A percentile compares a stretch with the other conserved stretches of the same genome.
phyloP scores from a whole-genome alignment of 2,329 filamentous ascomycete genomes.

The Calonectria fujianensis region DNA sequence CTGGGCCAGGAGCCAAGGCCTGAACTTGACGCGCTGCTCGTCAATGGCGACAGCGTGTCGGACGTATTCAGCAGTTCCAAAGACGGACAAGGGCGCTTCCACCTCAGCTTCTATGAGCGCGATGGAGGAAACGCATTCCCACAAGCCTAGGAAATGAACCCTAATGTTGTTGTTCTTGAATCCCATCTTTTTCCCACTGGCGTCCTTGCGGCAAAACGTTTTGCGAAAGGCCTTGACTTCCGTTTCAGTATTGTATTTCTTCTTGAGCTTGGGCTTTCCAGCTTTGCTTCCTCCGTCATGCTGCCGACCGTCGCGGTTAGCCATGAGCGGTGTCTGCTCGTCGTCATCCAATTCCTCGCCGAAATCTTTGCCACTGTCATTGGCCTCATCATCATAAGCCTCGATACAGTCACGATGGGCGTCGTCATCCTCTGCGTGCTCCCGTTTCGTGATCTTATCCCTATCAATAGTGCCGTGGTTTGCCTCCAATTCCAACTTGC shows the following conservation, averaged over 20 bases:
- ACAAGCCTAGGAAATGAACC: constrained; percentile 73
- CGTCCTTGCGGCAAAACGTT: constrained; percentile 67
- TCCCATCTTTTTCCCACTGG: constrained; percentile 27
- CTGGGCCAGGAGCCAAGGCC: constrained; percentile 67
- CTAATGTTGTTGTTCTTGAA: constrained; percentile 62
- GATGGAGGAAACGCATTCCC: constrained; percentile 73
- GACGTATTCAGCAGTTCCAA: constrained; percentile 66
- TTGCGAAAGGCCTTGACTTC: constrained; percentile 67
- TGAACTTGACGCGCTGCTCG: constrained; percentile 74
- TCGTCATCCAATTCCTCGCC: background rate
- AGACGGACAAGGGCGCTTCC: constrained; percentile 60
- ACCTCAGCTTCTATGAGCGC: constrained; percentile 63
- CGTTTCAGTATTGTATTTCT: constrained; percentile 49
- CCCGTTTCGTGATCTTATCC: background rate
- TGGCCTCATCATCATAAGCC: background rate
- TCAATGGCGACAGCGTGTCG: constrained; percentile 73
- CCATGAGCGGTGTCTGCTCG: constrained; percentile 16
- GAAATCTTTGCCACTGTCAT: constrained; percentile 14
- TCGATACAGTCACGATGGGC: background rate
- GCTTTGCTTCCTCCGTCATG: background rate
- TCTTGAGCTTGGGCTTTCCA: constrained; percentile 36
- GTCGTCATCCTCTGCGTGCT: background rate
- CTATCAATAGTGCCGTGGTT: background rate
- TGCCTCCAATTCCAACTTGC: constrained; percentile 50
- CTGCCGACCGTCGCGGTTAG: background rate